Percentiles rank a stretch among this genome's conserved stretches.
Conservation (phyloP, 1,284 basidiomycete species). For the Leccinum pallidistipes region DNA sequence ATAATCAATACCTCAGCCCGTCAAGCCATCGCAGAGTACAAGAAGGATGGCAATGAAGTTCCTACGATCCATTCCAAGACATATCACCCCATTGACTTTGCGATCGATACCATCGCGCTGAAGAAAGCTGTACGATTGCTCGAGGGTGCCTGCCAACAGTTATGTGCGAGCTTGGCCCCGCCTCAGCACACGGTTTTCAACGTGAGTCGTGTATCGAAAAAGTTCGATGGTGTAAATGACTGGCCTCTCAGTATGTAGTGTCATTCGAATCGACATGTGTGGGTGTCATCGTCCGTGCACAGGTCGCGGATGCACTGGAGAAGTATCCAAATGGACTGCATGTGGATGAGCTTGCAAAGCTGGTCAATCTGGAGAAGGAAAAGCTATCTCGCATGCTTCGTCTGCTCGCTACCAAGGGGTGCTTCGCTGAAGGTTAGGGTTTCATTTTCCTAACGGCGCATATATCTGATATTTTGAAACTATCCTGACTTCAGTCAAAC, state of each 20-base stretch:
- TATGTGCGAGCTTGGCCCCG: not conserved
- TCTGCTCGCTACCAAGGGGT: not conserved
- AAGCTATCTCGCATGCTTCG: not conserved
- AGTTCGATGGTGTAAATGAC: not conserved
- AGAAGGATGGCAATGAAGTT: not conserved
- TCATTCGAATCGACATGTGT: not conserved
- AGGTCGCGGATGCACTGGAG: not conserved
- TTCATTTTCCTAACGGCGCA: not conserved
- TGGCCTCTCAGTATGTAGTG: not conserved
- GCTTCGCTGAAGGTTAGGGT: not conserved
- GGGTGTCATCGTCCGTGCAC: not conserved
- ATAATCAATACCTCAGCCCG: not conserved
- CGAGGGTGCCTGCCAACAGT: not conserved
- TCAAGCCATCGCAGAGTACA: not conserved
- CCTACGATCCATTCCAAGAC: not conserved
- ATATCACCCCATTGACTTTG: not conserved
- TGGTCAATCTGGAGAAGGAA: not conserved
- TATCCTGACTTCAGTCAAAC: not conserved
- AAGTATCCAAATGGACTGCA: not conserved
- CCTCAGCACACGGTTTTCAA: not conserved
- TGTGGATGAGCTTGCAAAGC: not conserved
- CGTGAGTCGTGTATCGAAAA: not conserved
- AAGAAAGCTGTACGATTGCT: not conserved
- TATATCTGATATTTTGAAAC: not conserved
- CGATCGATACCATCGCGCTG: not conserved